phyloP scores from a whole-genome alignment of 495 filamentous ascomycete genomes.

The Neurospora africana region DNA sequence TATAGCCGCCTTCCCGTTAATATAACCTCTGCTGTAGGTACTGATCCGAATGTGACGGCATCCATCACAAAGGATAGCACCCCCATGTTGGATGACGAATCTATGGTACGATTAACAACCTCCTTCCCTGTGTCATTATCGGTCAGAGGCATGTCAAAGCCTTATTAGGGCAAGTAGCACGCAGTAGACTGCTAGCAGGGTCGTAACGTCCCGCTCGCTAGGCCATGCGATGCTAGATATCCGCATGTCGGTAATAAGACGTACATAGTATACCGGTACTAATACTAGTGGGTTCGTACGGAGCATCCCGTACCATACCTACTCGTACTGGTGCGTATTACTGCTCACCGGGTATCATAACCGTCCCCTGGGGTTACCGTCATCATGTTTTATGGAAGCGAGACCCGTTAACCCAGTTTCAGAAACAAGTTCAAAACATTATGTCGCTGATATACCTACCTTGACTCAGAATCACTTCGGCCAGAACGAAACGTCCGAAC shows the following conservation, averaged over 20 bases:
- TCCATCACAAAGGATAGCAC: background rate
- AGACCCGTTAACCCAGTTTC: background rate
- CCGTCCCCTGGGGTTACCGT: background rate
- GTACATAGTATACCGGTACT: background rate
- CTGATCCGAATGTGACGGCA: background rate
- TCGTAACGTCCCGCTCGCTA: background rate
- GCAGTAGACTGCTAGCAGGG: background rate
- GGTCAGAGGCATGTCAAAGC: background rate
- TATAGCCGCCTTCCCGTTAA: background rate
- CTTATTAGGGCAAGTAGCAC: background rate
- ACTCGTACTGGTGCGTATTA: background rate
- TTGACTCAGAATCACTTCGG: background rate
- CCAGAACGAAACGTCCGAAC: background rate
- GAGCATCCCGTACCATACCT: background rate
- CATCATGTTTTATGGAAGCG: background rate
- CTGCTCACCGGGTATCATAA: background rate
- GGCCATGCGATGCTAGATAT: background rate
- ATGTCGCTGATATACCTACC: background rate
- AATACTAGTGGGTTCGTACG: background rate
- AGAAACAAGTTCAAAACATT: background rate
- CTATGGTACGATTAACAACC: background rate
- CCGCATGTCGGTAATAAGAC: background rate
- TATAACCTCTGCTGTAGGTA: background rate
- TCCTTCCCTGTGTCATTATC: background rate
- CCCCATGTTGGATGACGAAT: background rate